phyloP scores from a whole-genome alignment of 208 protist genomes.

The Herpetomonas tarakana region DNA sequence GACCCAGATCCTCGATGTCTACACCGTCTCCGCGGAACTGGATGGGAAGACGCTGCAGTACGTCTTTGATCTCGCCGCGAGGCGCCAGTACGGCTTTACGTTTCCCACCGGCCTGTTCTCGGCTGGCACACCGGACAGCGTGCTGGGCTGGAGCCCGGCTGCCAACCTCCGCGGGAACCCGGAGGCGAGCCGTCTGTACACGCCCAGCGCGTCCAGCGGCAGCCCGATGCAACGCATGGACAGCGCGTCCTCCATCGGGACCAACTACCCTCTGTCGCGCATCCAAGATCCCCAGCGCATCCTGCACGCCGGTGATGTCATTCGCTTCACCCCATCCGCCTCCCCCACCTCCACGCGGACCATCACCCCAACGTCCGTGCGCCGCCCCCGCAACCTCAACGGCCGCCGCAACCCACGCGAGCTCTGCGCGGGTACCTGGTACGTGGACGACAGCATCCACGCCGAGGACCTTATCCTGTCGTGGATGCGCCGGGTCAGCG shows the following conservation, averaged over 20 bases:
- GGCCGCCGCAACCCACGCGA: too few relatives aligned
- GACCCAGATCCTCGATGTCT: constrained; percentile 26
- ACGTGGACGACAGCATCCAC: constrained; percentile 29
- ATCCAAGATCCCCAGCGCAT: constrained; percentile 23
- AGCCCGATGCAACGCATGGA: background rate
- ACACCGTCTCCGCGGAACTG: constrained; percentile 29
- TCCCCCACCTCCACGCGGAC: background rate
- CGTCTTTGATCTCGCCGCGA: constrained; percentile 17
- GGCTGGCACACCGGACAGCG: constrained; percentile 21
- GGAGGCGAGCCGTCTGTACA: too few relatives aligned
- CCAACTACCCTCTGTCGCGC: background rate
- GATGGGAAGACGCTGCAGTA: constrained; percentile 24
- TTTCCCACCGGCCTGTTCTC: too few relatives aligned
- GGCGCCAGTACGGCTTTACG: background rate
- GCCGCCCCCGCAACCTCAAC: too few relatives aligned
- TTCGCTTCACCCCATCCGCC: constrained; percentile 20
- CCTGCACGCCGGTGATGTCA: constrained; percentile 33
- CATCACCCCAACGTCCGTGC: background rate
- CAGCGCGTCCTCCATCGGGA: background rate
- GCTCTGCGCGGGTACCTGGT: constrained; percentile 27
- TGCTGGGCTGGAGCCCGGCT: constrained; percentile 25
- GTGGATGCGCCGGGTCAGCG: constrained; percentile 48
- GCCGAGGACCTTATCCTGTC: constrained; percentile 42
- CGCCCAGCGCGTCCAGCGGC: too few relatives aligned
- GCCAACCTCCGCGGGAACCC: constrained; percentile 4